phyloP scores from a whole-genome alignment of 306 rosid genomes.

The Cajanus cajan region DNA sequence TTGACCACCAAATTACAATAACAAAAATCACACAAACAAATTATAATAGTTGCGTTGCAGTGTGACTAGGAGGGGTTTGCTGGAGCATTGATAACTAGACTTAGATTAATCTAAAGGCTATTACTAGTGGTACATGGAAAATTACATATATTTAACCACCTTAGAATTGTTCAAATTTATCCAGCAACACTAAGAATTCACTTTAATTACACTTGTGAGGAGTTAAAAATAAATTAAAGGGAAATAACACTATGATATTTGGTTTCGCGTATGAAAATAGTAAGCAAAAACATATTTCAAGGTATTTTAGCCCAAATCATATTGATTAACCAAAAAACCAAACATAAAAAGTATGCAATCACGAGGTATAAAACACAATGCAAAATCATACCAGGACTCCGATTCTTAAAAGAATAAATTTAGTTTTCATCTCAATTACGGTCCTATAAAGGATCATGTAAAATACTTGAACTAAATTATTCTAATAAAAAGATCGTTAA shows the following conservation, averaged over 20 bases:
- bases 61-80: too few relatives aligned
- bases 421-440: not conserved
- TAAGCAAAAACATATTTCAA: not conserved
- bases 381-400: not conserved
- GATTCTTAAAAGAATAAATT: too few relatives aligned
- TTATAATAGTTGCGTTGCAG: too few relatives aligned
- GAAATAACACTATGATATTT: not conserved
- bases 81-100: too few relatives aligned
- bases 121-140: too few relatives aligned
- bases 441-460: not conserved
- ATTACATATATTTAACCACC: too few relatives aligned
- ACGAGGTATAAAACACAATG: not conserved
- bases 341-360: not conserved
- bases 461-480: not conserved
- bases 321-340: not conserved
- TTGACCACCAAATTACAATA: too few relatives aligned
- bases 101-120: too few relatives aligned
- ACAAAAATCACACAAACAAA: too few relatives aligned
- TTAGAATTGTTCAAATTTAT: too few relatives aligned
- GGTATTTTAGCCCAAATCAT: not conserved
- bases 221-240: not conserved
- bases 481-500: not conserved
- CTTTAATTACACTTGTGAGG: not conserved
- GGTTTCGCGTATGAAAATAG: not conserved
- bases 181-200: not conserved